phyloP scores from a whole-genome alignment of 805 yeast genomes.

The Saccharomycopsis fibuligera region DNA sequence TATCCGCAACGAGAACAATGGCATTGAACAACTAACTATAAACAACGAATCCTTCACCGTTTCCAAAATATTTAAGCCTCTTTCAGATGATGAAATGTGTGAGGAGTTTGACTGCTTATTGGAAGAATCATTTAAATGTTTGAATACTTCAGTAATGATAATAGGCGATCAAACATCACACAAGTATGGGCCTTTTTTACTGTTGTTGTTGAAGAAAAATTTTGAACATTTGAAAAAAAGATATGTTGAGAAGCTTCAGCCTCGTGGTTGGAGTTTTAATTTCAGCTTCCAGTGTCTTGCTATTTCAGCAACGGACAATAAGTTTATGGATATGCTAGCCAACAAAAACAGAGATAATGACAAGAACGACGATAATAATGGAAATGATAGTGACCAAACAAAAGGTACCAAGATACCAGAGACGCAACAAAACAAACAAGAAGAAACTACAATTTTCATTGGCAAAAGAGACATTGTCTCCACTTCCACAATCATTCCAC shows the following conservation, averaged over 20 bases:
- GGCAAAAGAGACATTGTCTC: slow-evolving; percentile 10
- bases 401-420: neutral
- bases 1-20: neutral
- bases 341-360: too few species aligned
- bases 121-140: slow-evolving; percentile 10
- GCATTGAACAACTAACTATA: neutral
- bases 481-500: neutral
- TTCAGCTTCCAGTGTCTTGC: slow-evolving; percentile 11
- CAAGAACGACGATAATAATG: too few species aligned
- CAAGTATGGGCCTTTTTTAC: neutral
- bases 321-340: neutral
- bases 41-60: neutral
- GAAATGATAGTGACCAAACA: too few species aligned
- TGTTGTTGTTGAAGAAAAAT: neutral
- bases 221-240: neutral
- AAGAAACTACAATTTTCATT: slow-evolving; percentile 3
- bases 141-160: slow-evolving; percentile 4
- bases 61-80: neutral
- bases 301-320: slow-evolving; percentile 3
- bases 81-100: neutral
- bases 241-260: slow-evolving; percentile 2
- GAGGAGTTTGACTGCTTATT: slow-evolving; percentile 6
- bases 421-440: neutral
- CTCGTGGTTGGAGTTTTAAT: slow-evolving; percentile 12
- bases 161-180: slow-evolving; percentile 1